Percentiles rank a stretch among this genome's conserved stretches.
Conservation (phyloP, 75 land plant genomes). For the Picea sitchensis region DNA sequence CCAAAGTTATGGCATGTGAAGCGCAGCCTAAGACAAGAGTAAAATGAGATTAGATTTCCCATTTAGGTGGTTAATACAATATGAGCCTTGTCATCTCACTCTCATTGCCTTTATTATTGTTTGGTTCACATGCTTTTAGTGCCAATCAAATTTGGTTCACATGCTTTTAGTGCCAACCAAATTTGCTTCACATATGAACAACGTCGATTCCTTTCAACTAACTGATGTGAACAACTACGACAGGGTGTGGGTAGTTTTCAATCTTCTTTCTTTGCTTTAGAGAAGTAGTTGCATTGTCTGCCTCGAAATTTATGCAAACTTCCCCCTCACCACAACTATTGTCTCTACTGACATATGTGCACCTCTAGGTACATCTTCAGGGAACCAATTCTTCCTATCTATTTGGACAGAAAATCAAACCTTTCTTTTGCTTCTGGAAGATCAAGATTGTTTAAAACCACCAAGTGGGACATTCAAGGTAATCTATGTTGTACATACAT, state of each 20-base stretch:
- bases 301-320: neutral
- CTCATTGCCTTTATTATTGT: neutral
- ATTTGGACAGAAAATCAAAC: conserved; percentile 45
- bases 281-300: neutral
- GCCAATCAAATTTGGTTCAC: neutral
- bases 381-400: conserved; percentile 48
- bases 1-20: too few relatives aligned
- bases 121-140: neutral
- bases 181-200: neutral
- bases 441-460: conserved; percentile 94
- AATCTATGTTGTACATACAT: conserved; percentile 91
- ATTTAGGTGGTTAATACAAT: too few relatives aligned
- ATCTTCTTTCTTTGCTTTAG: conserved; percentile 39
- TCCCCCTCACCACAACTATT: neutral
- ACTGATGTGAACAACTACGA: too few relatives aligned
- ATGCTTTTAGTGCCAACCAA: too few relatives aligned
- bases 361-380: conserved; percentile 1
- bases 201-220: neutral
- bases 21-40: too few relatives aligned
- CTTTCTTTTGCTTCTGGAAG: conserved; percentile 71
- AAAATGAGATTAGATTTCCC: too few relatives aligned
- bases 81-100: neutral
- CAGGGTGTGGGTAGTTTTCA: conserved; percentile 76
- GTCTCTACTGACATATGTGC: conserved; percentile 8
- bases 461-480: conserved; percentile 86